A percentile compares a stretch with the other conserved stretches of the same genome.
phyloP scores from a whole-genome alignment of 257 asterid species.

The Voacanga thouarsii region DNA sequence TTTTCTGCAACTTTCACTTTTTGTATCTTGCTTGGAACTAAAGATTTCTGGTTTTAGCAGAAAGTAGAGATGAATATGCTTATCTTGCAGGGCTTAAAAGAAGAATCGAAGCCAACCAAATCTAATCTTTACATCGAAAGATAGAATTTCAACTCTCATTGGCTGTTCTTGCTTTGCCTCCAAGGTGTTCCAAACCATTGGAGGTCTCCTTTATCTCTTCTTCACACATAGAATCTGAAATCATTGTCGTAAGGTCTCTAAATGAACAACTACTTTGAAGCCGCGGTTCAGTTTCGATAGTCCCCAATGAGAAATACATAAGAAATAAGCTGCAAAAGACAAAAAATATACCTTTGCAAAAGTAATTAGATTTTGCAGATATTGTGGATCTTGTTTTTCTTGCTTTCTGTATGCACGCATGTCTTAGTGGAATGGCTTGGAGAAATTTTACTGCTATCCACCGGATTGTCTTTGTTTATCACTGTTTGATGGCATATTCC shows the following conservation, averaged over 20 bases:
- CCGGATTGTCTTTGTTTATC: no score
- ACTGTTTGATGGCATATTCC: no score
- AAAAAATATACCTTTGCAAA: not conserved
- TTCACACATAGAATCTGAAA: not conserved
- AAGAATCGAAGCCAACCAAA: not conserved
- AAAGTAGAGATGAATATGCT: slow-evolving; percentile 43
- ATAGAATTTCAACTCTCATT: slow-evolving; percentile 27
- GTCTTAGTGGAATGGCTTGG: not conserved
- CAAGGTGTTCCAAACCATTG: slow-evolving; percentile 44
- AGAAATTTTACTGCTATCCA: not conserved
- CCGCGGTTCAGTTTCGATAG: not conserved
- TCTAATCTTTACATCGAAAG: not conserved
- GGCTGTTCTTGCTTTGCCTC: slow-evolving; percentile 37
- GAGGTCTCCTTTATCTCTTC: not conserved
- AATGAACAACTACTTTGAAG: not conserved
- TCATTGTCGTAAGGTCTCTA: no score
- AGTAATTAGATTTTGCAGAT: not conserved
- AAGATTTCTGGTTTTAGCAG: not conserved
- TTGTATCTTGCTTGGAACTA: slow-evolving; percentile 47
- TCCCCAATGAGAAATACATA: no score
- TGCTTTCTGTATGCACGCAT: not conserved
- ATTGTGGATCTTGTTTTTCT: not conserved
- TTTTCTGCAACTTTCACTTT: slow-evolving; percentile 17
- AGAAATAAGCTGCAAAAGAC: no score
- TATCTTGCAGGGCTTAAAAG: slow-evolving; percentile 49